Evolutionary conservation across 768 basidiomycete genomes (phyloP).

Genomic region (Pseudohyphozyma bogoriensis): DNA sequence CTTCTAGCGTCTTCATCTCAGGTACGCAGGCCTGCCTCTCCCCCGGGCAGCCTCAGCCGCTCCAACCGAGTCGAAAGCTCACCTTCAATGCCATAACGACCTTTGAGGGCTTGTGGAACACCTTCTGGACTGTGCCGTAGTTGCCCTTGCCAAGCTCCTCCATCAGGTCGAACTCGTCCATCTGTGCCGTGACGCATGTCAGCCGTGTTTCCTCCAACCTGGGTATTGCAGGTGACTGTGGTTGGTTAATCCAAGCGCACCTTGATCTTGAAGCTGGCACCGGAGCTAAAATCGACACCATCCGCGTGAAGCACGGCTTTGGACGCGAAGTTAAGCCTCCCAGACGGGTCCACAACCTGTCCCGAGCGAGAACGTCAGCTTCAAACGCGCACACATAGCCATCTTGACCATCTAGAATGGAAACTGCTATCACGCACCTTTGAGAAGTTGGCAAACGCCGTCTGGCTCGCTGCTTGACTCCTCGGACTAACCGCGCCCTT

Average conservation of each 20-base stretch:
- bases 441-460: conserved; percentile 82
- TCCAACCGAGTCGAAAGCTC: conserved; percentile 27
- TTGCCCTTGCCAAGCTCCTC: conserved; percentile 95
- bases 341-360: conserved; percentile 84
- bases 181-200: too few relatives aligned
- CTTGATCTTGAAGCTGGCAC: conserved; percentile 84
- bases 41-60: too few relatives aligned
- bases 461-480: conserved; percentile 33
- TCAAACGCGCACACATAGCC: conserved; percentile 36
- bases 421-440: conserved; percentile 73
- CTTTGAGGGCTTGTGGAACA: conserved; percentile 84
- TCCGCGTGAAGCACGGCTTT: conserved; percentile 86
- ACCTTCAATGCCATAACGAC: conserved; percentile 99
- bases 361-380: conserved; percentile 55
- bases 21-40: too few relatives aligned
- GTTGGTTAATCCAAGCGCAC: too few relatives aligned
- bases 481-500: background rate
- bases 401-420: background rate
- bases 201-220: too few relatives aligned
- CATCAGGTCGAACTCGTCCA: conserved; percentile 72
- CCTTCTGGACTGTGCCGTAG: conserved; percentile 95
- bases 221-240: too few relatives aligned
- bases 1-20: background rate
- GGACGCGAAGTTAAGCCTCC: conserved; percentile 83
- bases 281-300: conserved; percentile 82